These are phyloP conservation scores for Uronychia setigera DNA, from an alignment of 73 alveolate species.

Conservation along the genomic window DNA sequence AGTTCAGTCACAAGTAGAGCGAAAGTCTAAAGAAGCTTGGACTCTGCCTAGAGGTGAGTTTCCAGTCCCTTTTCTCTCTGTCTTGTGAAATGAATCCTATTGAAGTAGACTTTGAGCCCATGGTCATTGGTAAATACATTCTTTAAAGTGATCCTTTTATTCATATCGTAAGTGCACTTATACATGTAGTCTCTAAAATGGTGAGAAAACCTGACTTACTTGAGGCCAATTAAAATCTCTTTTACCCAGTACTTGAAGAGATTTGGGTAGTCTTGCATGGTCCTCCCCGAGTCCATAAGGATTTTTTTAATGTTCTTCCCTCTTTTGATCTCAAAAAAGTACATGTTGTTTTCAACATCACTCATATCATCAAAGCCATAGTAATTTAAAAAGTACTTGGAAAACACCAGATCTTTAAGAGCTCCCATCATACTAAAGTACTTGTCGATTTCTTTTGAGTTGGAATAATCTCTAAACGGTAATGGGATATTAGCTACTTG, in stretches of 20 bases:
- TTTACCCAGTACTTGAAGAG: constrained; percentile 65
- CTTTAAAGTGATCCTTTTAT: constrained; percentile 32
- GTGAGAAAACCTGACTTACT: not conserved
- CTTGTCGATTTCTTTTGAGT: constrained; percentile 30
- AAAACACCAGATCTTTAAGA: constrained; percentile 41
- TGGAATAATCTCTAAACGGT: constrained; percentile 20
- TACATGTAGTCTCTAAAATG: constrained; percentile 41
- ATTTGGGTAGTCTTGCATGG: constrained; percentile 36
- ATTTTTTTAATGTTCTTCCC: constrained; percentile 48
- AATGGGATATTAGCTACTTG: not conserved
- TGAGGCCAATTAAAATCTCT: constrained; percentile 42
- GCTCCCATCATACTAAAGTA: constrained; percentile 44
- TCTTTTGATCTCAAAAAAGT: constrained; percentile 55
- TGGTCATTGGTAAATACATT: constrained; percentile 46
- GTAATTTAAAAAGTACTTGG: constrained; percentile 51
- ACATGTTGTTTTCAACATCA: constrained; percentile 39
- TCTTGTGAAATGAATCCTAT: constrained; percentile 22
- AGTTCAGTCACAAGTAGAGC: constrained; percentile 31
- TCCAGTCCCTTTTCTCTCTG: constrained; percentile 34
- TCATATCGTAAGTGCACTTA: constrained; percentile 47
- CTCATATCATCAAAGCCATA: constrained; percentile 54
- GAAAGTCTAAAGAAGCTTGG: constrained; percentile 10
- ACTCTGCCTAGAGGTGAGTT: constrained; percentile 21
- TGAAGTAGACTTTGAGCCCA: constrained; percentile 42
- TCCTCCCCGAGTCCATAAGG: constrained; percentile 18